A percentile compares a stretch with the other conserved stretches of the same genome.
Conservation (phyloP, 495 filamentous ascomycete species). For the Penicillium argentinense region DNA sequence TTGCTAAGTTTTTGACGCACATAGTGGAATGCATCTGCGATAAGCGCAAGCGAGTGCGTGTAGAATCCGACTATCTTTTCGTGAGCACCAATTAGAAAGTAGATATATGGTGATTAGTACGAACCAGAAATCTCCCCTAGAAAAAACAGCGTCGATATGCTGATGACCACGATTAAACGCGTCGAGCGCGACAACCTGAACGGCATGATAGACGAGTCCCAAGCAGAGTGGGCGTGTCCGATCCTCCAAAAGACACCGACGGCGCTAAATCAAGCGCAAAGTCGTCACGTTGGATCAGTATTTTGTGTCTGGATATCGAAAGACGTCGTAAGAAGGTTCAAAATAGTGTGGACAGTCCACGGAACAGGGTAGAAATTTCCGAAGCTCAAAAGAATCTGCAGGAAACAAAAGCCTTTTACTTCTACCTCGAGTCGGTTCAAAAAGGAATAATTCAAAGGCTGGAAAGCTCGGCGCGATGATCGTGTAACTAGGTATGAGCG, state of each 20-base stretch:
- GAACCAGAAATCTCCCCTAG: slow-evolving; percentile 50
- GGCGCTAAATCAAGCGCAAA: too few relatives aligned
- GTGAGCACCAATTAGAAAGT: slow-evolving; percentile 9
- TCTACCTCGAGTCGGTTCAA: slow-evolving; percentile 11
- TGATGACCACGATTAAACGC: slow-evolving; percentile 46
- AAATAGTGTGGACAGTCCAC: too few relatives aligned
- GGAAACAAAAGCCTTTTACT: not conserved
- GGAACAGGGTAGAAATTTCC: too few relatives aligned
- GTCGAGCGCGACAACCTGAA: slow-evolving; percentile 35
- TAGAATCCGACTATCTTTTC: slow-evolving; percentile 62
- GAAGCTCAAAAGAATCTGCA: not conserved
- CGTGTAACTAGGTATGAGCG: slow-evolving; percentile 16
- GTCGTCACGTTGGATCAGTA: too few relatives aligned
- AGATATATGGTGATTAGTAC: slow-evolving; percentile 1
- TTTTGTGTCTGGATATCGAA: too few relatives aligned
- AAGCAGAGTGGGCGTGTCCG: not conserved
- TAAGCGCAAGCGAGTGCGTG: slow-evolving; percentile 80
- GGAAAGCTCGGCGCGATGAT: not conserved
- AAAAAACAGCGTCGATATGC: slow-evolving; percentile 52
- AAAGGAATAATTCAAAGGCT: slow-evolving; percentile 12
- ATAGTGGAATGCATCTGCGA: slow-evolving; percentile 95
- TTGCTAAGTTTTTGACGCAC: slow-evolving; percentile 40
- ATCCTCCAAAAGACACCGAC: not conserved
- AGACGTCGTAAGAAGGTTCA: too few relatives aligned
- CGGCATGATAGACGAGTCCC: slow-evolving; percentile 17